Percentiles rank a stretch among this genome's conserved stretches.
phyloP scores from a whole-genome alignment of 2,329 filamentous ascomycete genomes.

The Penicillium capsulatum region DNA sequence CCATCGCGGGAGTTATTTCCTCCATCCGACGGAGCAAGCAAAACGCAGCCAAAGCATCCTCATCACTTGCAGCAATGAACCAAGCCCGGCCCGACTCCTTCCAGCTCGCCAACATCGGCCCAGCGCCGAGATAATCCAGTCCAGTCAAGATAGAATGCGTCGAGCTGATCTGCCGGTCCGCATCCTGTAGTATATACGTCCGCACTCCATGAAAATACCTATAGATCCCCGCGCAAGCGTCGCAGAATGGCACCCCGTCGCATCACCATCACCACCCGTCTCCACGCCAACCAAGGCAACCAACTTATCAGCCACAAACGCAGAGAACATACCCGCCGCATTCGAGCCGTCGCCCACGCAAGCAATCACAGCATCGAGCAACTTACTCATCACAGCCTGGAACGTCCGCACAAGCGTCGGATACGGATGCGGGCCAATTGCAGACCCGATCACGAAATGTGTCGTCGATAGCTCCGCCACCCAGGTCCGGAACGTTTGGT shows the following conservation, averaged over 20 bases:
- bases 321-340: conserved; percentile 8
- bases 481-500: conserved; percentile 1
- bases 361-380: conserved; percentile 1
- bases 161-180: neutral
- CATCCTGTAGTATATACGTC: conserved; percentile 5
- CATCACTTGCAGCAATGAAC: conserved; percentile 15
- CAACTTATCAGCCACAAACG: conserved; percentile 4
- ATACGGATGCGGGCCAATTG: conserved; percentile 76
- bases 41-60: neutral
- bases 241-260: conserved; percentile 2
- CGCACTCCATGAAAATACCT: conserved; percentile 7
- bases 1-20: conserved; percentile 9
- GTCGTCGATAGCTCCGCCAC: neutral
- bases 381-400: conserved; percentile 6
- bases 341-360: conserved; percentile 1
- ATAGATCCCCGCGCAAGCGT: conserved; percentile 2
- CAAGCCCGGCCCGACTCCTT: conserved; percentile 13
- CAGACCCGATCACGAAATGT: conserved; percentile 79
- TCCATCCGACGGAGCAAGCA: conserved; percentile 9
- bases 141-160: conserved; percentile 21
- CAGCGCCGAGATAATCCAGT: conserved; percentile 25
- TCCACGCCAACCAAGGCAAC: conserved; percentile 1
- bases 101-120: conserved; percentile 22
- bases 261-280: neutral
- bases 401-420: conserved; percentile 8